A percentile compares a stretch with the other conserved stretches of the same genome.
Conservation (phyloP, 208 protist species). For the Leishmania martiniquensis region DNA sequence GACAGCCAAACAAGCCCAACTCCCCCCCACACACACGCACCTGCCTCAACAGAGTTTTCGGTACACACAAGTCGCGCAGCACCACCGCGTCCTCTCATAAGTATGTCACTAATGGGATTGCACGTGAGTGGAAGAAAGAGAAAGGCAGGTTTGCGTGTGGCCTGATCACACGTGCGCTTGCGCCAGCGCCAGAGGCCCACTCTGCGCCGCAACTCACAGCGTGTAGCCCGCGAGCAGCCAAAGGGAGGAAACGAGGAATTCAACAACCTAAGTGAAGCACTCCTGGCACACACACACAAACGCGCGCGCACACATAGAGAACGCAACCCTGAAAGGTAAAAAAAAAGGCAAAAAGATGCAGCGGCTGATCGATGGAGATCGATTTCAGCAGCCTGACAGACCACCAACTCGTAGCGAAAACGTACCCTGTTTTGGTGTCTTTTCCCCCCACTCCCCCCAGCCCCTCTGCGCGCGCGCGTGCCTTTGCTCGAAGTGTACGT, state of each 20-base stretch:
- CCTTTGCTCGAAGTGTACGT: no score
- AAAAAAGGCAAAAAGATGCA: neutral
- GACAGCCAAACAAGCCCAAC: neutral
- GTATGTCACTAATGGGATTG: no score
- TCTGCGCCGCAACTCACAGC: neutral
- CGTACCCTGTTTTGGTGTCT: no score
- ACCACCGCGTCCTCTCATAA: neutral
- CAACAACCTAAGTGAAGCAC: neutral
- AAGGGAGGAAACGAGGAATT: neutral
- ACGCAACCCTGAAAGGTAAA: neutral
- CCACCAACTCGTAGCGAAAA: no score
- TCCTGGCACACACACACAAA: neutral
- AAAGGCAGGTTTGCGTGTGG: neutral
- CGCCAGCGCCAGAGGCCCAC: neutral
- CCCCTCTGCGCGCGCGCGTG: no score
- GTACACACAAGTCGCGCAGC: neutral
- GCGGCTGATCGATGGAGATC: neutral
- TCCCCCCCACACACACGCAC: conserved; percentile 1
- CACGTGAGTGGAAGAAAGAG: neutral
- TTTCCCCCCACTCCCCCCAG: no score
- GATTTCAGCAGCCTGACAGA: no score
- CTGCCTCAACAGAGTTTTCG: neutral
- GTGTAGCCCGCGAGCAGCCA: neutral
- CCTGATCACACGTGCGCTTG: neutral
- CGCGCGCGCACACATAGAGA: no score